A percentile compares a stretch with the other conserved stretches of the same genome.
Conservation (phyloP, 495 filamentous ascomycete species). For the Aspergillus affinis region DNA sequence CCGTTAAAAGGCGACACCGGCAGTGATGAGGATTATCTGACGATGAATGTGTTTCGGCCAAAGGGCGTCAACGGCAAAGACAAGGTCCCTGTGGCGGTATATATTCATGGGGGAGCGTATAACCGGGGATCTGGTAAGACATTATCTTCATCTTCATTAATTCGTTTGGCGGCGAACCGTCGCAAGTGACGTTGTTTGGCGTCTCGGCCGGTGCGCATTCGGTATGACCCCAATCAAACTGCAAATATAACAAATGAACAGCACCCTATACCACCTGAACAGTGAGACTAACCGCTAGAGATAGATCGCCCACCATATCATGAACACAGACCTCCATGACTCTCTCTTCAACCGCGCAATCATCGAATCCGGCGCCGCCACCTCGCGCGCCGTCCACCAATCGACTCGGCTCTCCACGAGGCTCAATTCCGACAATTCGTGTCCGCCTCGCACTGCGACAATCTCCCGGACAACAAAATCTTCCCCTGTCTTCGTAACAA, state of each 20-base stretch:
- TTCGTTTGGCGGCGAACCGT: slow-evolving; percentile 63
- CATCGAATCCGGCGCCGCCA: slow-evolving; percentile 62
- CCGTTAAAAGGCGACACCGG: slow-evolving; percentile 26
- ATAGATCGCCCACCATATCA: slow-evolving; percentile 67
- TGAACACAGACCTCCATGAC: slow-evolving; percentile 41
- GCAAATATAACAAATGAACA: slow-evolving; percentile 1
- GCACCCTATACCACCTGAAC: no score
- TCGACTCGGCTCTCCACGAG: slow-evolving; percentile 56
- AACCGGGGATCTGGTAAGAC: slow-evolving; percentile 32
- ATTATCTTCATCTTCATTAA: no score
- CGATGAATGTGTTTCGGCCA: slow-evolving; percentile 53
- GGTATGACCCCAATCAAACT: slow-evolving; percentile 26
- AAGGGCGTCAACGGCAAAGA: slow-evolving; percentile 20
- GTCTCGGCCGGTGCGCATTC: slow-evolving; percentile 64
- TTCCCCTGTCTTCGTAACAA: slow-evolving; percentile 52
- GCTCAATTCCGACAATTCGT: slow-evolving; percentile 61
- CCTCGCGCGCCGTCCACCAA: slow-evolving; percentile 59
- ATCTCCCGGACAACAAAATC: slow-evolving; percentile 42
- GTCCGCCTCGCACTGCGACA: slow-evolving; percentile 35
- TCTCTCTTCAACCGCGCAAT: slow-evolving; percentile 61
- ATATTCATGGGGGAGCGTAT: slow-evolving; percentile 44
- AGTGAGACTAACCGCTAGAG: no score
- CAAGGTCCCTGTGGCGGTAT: slow-evolving; percentile 58
- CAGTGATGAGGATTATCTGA: slow-evolving; percentile 53
- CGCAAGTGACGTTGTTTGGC: slow-evolving; percentile 64